phyloP scores from a whole-genome alignment of 257 asterid species.

The Striga asiatica region DNA sequence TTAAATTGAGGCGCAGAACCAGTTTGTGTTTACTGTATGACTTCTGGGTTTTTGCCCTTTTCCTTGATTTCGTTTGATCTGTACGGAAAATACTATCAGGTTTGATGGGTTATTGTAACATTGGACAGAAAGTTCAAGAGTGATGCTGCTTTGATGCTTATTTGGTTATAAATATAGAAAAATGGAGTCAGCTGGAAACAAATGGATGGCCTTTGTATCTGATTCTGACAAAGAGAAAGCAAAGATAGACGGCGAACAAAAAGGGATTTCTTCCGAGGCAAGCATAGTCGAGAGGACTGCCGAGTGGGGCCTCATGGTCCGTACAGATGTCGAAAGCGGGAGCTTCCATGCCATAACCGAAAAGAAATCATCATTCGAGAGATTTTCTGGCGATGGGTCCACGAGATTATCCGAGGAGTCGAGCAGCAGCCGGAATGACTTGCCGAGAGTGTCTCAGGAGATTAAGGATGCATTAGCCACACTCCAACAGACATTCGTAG shows the following conservation, averaged over 20 bases:
- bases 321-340: slow-evolving; percentile 52
- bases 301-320: slow-evolving; percentile 71
- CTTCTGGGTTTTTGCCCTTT: too few relatives aligned
- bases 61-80: too few relatives aligned
- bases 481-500: slow-evolving; percentile 94
- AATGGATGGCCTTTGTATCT: slow-evolving; percentile 70
- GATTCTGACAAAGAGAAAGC: slow-evolving; percentile 10
- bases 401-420: slow-evolving; percentile 52
- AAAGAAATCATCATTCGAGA: slow-evolving; percentile 41
- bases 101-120: too few relatives aligned
- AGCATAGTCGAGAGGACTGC: slow-evolving; percentile 60
- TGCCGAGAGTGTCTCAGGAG: slow-evolving; percentile 86
- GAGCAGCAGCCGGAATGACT: slow-evolving; percentile 18
- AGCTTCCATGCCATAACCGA: slow-evolving; percentile 51
- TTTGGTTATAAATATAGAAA: too few relatives aligned
- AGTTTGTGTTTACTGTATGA: too few relatives aligned
- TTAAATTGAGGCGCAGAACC: too few relatives aligned
- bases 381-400: slow-evolving; percentile 1
- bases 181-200: too few relatives aligned
- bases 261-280: slow-evolving; percentile 18
- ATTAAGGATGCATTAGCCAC: slow-evolving; percentile 85
- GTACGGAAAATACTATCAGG: too few relatives aligned
- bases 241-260: slow-evolving; percentile 6
- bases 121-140: too few relatives aligned
- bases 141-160: too few relatives aligned